These are phyloP conservation scores for Athelia psychrophila DNA, from an alignment of 1,284 basidiomycete species.

Conservation along the genomic window DNA sequence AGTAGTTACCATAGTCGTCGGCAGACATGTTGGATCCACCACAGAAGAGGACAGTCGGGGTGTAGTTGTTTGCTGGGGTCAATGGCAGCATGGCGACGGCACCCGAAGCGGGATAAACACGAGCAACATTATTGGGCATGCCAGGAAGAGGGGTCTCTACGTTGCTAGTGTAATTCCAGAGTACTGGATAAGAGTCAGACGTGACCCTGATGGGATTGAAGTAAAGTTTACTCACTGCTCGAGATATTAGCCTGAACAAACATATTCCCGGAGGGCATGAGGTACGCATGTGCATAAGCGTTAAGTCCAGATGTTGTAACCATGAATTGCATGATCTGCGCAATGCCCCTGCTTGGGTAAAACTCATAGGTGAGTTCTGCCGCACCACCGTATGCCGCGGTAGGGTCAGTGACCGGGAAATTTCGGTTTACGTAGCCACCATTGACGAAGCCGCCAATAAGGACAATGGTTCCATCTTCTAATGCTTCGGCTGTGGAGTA, in stretches of 20 bases:
- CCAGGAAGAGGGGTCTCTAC: constrained; percentile 57
- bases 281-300: constrained; percentile 55
- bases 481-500: too few species aligned
- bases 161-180: constrained; percentile 62
- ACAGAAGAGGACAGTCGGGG: constrained; percentile 84
- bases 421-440: too few species aligned
- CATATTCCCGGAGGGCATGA: constrained; percentile 49
- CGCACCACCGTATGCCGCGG: too few species aligned
- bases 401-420: too few species aligned
- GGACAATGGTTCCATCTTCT: too few species aligned
- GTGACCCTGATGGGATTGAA: too few species aligned
- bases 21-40: constrained; percentile 80
- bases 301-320: constrained; percentile 57
- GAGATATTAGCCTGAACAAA: constrained; percentile 54
- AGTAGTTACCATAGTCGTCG: constrained; percentile 70
- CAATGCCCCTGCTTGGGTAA: too few species aligned
- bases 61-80: constrained; percentile 87
- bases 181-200: constrained; percentile 38
- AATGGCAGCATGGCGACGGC: constrained; percentile 90
- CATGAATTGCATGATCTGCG: too few species aligned
- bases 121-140: constrained; percentile 67
- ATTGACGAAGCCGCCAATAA: too few species aligned
- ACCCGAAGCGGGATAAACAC: constrained; percentile 92
- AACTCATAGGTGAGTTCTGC: too few species aligned
- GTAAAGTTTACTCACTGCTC: constrained; percentile 29